Conservation (phyloP, 2,329 filamentous ascomycete genomes). For the Botrytis fragariae region DNA sequence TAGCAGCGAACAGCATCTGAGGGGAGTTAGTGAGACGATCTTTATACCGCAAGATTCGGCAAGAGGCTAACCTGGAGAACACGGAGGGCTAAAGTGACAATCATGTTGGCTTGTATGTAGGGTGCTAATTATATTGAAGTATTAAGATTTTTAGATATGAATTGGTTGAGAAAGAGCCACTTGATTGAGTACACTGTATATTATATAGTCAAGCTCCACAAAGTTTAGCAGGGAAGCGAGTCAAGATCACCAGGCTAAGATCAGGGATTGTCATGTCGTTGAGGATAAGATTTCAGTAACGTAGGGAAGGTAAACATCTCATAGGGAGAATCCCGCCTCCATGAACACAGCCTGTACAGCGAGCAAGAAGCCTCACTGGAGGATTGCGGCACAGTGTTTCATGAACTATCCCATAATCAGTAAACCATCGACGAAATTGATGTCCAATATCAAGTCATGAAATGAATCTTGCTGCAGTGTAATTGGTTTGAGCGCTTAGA, state of each 20-base stretch:
- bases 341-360: conserved; percentile 5
- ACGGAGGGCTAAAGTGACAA: conserved; percentile 29
- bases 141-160: neutral
- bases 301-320: neutral
- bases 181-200: conserved; percentile 11
- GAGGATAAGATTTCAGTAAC: neutral
- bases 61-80: conserved; percentile 25
- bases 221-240: neutral
- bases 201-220: conserved; percentile 1
- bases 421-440: neutral
- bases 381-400: conserved; percentile 29
- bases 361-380: conserved; percentile 7
- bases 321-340: neutral
- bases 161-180: neutral
- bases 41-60: neutral
- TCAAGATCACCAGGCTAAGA: conserved; percentile 11
- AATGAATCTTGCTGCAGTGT: neutral
- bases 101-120: conserved; percentile 25
- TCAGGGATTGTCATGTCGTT: neutral
- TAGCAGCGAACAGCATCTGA: conserved; percentile 30
- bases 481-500: neutral
- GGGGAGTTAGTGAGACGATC: neutral
- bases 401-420: neutral
- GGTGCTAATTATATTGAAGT: neutral
- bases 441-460: neutral